Evolutionary conservation across 129 eudicot species (phyloP).

Genomic region (Logfia minima): DNA sequence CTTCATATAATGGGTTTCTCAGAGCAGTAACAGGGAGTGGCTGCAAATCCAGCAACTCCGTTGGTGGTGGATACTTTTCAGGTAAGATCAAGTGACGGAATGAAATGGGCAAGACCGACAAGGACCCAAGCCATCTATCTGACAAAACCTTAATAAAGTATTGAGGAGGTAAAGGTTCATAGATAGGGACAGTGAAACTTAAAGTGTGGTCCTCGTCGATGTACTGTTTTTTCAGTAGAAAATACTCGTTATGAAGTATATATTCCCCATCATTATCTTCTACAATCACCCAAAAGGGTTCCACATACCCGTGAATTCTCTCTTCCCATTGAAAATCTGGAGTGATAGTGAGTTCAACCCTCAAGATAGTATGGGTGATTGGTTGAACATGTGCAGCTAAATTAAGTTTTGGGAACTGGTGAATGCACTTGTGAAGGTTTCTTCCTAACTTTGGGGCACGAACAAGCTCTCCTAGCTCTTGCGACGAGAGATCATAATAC

Average conservation of each 20-base stretch:
- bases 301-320: constrained; percentile 85
- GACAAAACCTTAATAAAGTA: constrained; percentile 87
- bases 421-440: constrained; percentile 64
- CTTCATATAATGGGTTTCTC: constrained; percentile 80
- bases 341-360: constrained; percentile 79
- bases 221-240: constrained; percentile 86
- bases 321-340: constrained; percentile 97
- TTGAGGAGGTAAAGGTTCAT: constrained; percentile 92
- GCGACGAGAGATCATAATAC: constrained; percentile 84
- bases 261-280: constrained; percentile 89
- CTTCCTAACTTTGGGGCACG: constrained; percentile 70
- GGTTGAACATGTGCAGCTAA: constrained; percentile 95
- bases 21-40: constrained; percentile 92
- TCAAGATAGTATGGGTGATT: constrained; percentile 77
- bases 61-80: constrained; percentile 94
- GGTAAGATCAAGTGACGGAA: constrained; percentile 86
- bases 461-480: constrained; percentile 84
- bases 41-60: constrained; percentile 88
- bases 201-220: constrained; percentile 82
- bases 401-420: constrained; percentile 86
- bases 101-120: constrained; percentile 82
- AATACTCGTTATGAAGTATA: constrained; percentile 90
- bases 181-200: constrained; percentile 80
- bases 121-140: constrained; percentile 91
- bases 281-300: constrained; percentile 94